phyloP scores from a whole-genome alignment of 345 rosid species.

The Salix udensis region DNA sequence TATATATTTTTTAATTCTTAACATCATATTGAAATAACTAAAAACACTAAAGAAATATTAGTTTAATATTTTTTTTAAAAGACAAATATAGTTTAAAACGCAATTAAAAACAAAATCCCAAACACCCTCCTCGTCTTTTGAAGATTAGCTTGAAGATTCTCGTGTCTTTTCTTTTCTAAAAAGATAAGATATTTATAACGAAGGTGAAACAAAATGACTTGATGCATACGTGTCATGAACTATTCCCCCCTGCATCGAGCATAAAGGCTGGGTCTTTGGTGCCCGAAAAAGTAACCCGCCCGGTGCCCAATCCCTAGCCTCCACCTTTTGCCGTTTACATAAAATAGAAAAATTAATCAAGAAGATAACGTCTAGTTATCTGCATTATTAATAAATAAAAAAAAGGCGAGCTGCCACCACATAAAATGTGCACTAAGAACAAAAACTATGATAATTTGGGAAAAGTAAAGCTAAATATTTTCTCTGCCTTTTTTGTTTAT shows the following conservation, averaged over 20 bases:
- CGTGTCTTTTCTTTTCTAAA: neutral
- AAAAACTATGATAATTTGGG: neutral
- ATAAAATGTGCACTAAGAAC: neutral
- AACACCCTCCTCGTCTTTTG: neutral
- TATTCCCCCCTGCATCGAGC: neutral
- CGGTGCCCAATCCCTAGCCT: neutral
- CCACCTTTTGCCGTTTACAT: neutral
- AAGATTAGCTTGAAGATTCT: neutral
- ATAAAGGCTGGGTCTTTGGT: neutral
- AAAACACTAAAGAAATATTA: too few species aligned
- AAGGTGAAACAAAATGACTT: conserved; percentile 1
- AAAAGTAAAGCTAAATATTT: neutral
- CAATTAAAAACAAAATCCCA: too few species aligned
- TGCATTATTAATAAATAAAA: neutral
- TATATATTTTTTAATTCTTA: too few species aligned
- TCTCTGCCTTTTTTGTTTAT: neutral
- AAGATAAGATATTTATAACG: conserved; percentile 4
- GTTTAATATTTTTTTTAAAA: too few species aligned
- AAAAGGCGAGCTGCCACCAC: neutral
- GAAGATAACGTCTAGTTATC: neutral
- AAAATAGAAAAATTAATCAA: neutral
- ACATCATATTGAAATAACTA: too few species aligned
- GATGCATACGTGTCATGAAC: conserved; percentile 8
- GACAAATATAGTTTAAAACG: too few species aligned
- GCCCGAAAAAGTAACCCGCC: neutral